Evolutionary conservation across 306 rosid genomes (phyloP).

Genomic region (barrel medic (Medicago truncatula)): MtrunA17r5.0-ANR NC_053047.1:18006501-18007000

Average conservation of each 20-base stretch:
- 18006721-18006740: neutral
- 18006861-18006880: constrained; percentile 67
- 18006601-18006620: too few species aligned
- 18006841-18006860: constrained; percentile 17
- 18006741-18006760: neutral
- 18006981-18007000: too few species aligned
- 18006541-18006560: constrained; percentile 84
- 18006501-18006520: constrained; percentile 71
- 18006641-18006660: constrained; percentile 24
- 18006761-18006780: too few species aligned
- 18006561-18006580: too few species aligned
- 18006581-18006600: too few species aligned
- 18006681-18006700: constrained; percentile 32
- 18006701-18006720: constrained; percentile 8
- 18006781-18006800: constrained; percentile 3
- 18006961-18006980: too few species aligned
- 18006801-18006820: constrained; percentile 4
- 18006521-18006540: constrained; percentile 92
- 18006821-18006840: constrained; percentile 55
- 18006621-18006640: too few species aligned
- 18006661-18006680: neutral
- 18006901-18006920: too few species aligned
- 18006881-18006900: too few species aligned
- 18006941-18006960: too few species aligned
- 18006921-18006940: too few species aligned